Evolutionary conservation across 179 eudicot genomes (phyloP).

Genomic region (Spergularia azorica): DNA sequence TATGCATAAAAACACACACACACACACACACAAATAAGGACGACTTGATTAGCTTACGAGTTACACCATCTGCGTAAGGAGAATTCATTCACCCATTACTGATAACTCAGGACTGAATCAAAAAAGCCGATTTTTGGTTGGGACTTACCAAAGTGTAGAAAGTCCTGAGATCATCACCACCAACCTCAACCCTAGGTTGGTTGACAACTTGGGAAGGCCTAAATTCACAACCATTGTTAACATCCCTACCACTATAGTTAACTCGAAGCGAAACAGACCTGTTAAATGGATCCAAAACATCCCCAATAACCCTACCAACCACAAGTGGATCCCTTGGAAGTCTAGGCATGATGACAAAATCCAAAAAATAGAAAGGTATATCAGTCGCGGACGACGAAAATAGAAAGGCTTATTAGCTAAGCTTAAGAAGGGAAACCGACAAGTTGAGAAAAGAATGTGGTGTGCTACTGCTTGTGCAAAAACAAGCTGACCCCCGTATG

Average conservation of each 20-base stretch:
- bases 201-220: conserved; percentile 67
- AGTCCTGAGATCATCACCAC: conserved; percentile 59
- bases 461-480: neutral
- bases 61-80: too few relatives aligned
- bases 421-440: neutral
- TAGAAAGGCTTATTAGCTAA: neutral
- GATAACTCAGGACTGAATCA: too few relatives aligned
- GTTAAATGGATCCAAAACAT: conserved; percentile 65
- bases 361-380: neutral
- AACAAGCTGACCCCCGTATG: neutral
- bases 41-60: neutral
- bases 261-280: conserved; percentile 46
- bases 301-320: conserved; percentile 67
- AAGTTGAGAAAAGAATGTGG: neutral
- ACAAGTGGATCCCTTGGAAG: conserved; percentile 51
- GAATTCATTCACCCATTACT: too few relatives aligned
- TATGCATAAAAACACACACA: neutral
- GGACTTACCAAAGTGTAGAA: conserved; percentile 65
- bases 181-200: conserved; percentile 68
- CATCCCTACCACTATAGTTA: conserved; percentile 44
- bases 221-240: conserved; percentile 60
- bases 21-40: neutral
- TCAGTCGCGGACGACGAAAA: too few relatives aligned
- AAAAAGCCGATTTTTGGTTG: too few relatives aligned
- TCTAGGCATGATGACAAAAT: conserved; percentile 24